phyloP scores from a whole-genome alignment of 768 basidiomycete species.

The Lactarius psammicola region DNA sequence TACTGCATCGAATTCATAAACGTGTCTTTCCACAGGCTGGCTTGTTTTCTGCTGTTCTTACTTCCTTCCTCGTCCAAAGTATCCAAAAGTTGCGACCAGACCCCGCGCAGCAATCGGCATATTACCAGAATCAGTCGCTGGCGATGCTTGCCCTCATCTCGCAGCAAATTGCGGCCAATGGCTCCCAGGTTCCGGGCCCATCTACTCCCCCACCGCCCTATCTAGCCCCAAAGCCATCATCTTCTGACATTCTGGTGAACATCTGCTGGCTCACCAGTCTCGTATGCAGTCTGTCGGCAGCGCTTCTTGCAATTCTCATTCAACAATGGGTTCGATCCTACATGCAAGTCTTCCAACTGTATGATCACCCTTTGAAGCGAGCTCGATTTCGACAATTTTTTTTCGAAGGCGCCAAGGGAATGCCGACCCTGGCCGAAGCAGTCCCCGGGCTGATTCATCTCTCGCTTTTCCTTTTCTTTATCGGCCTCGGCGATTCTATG shows the following conservation, averaged over 20 bases:
- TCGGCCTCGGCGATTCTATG: not conserved
- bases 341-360: not conserved
- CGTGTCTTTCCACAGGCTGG: constrained; percentile 8
- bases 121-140: constrained; percentile 4
- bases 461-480: constrained; percentile 12
- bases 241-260: constrained; percentile 4
- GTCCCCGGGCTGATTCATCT: not conserved
- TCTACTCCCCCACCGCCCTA: not conserved
- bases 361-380: not conserved
- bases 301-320: constrained; percentile 3
- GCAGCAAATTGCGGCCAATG: not conserved
- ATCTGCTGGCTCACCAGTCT: constrained; percentile 7
- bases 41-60: constrained; percentile 13
- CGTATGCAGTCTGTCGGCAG: constrained; percentile 9
- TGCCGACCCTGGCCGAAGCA: not conserved
- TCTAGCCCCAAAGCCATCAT: not conserved
- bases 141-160: constrained; percentile 8
- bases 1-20: not conserved
- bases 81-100: not conserved
- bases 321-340: constrained; percentile 11
- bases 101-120: not conserved
- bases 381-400: not conserved
- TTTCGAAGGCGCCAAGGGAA: not conserved
- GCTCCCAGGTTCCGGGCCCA: not conserved
- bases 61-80: not conserved